Conservation (phyloP, 306 rosid genomes). For the Adenanthera pavonina region DNA sequence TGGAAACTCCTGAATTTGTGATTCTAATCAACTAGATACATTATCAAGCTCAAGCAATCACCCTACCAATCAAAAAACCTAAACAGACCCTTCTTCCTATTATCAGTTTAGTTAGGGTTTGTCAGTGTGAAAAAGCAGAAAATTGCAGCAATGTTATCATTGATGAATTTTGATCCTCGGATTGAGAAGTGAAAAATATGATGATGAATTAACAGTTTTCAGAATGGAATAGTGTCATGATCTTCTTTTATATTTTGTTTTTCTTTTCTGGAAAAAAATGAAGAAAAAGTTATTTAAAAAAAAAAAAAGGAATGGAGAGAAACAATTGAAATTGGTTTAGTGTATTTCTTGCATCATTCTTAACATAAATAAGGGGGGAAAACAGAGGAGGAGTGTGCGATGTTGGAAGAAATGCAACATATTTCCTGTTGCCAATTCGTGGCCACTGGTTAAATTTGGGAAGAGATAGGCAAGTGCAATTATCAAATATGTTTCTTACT, state of each 20-base stretch:
- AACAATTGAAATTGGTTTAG: not conserved
- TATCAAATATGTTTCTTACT: slow-evolving; percentile 10
- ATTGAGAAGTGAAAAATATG: slow-evolving; percentile 4
- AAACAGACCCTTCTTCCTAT: slow-evolving; percentile 4
- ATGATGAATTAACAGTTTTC: slow-evolving; percentile 25
- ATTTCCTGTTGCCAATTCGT: not conserved
- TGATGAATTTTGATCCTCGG: slow-evolving; percentile 10
- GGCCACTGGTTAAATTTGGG: not conserved
- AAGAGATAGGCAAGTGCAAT: not conserved
- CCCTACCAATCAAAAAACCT: slow-evolving; percentile 16
- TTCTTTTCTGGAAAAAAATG: not conserved
- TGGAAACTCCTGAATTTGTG: too few relatives aligned
- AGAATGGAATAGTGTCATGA: not conserved
- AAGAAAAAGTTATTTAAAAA: not conserved
- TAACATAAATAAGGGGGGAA: not conserved
- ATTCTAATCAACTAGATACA: not conserved
- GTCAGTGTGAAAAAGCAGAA: not conserved
- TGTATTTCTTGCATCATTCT: not conserved
- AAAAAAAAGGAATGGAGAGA: not conserved
- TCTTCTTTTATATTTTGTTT: not conserved
- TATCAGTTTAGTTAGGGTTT: not conserved
- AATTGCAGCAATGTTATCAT: slow-evolving; percentile 18
- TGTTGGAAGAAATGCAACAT: not conserved
- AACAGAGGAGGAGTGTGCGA: not conserved
- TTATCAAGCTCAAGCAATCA: not conserved